Percentiles rank a stretch among this genome's conserved stretches.
Evolutionary conservation across 2,329 filamentous ascomycete species (phyloP).

Genomic region (Grosmannia huntii): DNA sequence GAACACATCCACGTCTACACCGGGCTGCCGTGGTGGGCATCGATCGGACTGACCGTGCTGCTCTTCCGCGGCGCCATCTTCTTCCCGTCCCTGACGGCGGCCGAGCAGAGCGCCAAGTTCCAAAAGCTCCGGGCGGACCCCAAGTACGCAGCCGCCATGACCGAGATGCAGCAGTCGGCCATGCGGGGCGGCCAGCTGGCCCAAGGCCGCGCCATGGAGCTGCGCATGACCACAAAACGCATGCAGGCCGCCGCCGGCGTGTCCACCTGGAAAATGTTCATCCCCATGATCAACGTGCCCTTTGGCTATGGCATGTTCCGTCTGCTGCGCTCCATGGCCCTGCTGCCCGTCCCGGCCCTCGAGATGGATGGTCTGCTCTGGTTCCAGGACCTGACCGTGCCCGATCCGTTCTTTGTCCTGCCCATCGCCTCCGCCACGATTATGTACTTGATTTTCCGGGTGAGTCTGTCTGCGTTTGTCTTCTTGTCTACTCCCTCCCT

Average conservation of each 20-base stretch:
- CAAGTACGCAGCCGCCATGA: constrained; percentile 36
- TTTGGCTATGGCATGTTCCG: constrained; percentile 74
- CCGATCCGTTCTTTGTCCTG: constrained; percentile 68
- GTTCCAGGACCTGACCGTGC: constrained; percentile 63
- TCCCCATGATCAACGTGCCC: constrained; percentile 47
- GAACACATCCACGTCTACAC: constrained; percentile 71
- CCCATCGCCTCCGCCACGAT: constrained; percentile 47
- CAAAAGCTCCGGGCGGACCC: constrained; percentile 28
- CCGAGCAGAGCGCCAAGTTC: constrained; percentile 50
- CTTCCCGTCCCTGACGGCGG: constrained; percentile 48
- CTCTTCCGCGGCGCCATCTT: constrained; percentile 52
- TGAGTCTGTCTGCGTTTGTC: constrained; percentile 21
- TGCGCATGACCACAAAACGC: constrained; percentile 29
- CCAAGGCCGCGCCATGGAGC: constrained; percentile 29
- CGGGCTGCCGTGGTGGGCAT: constrained; percentile 71
- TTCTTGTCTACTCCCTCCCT: background rate
- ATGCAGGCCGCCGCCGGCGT: constrained; percentile 45
- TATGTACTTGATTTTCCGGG: constrained; percentile 46
- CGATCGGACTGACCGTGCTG: constrained; percentile 54
- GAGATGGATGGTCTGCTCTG: constrained; percentile 60
- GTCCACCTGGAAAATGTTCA: constrained; percentile 33
- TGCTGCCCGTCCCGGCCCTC: constrained; percentile 69
- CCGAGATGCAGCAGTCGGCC: constrained; percentile 24
- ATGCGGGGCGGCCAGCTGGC: constrained; percentile 27
- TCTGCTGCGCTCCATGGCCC: constrained; percentile 58